Percentiles rank a stretch among this genome's conserved stretches.
These are phyloP conservation scores for Trichoderma pleuroti DNA, from an alignment of 2,329 filamentous ascomycete species.

Conservation along the genomic window DNA sequence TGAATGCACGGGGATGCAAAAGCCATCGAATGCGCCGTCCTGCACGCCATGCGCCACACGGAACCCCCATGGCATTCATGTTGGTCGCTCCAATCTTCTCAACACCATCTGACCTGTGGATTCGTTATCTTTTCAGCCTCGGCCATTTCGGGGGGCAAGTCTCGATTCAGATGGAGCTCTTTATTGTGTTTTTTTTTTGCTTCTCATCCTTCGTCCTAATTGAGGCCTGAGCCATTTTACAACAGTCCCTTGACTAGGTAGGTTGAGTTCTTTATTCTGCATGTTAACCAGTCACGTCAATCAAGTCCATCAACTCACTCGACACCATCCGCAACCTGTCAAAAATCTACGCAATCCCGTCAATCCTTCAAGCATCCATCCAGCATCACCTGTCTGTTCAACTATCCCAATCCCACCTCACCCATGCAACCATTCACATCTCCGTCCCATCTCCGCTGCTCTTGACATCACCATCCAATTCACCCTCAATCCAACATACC, in stretches of 20 bases:
- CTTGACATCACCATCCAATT: neutral
- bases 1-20: neutral
- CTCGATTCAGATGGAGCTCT: neutral
- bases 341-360: neutral
- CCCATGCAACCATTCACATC: neutral
- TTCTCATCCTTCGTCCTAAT: neutral
- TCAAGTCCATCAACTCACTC: neutral
- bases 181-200: neutral
- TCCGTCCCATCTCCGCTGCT: neutral
- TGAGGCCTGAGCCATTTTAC: neutral
- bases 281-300: neutral
- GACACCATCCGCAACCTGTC: neutral
- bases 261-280: neutral
- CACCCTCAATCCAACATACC: neutral
- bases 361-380: neutral
- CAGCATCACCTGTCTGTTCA: neutral
- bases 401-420: neutral
- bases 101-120: neutral
- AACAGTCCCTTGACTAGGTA: fast-evolving
- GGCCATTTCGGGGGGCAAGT: no score
- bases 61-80: no score
- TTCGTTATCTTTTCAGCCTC: neutral
- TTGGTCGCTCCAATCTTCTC: no score
- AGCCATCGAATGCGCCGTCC: neutral
- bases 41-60: neutral